These are phyloP conservation scores for Forsythia viridissima DNA, from an alignment of 257 asterid genomes.

Conservation along the genomic window DNA sequence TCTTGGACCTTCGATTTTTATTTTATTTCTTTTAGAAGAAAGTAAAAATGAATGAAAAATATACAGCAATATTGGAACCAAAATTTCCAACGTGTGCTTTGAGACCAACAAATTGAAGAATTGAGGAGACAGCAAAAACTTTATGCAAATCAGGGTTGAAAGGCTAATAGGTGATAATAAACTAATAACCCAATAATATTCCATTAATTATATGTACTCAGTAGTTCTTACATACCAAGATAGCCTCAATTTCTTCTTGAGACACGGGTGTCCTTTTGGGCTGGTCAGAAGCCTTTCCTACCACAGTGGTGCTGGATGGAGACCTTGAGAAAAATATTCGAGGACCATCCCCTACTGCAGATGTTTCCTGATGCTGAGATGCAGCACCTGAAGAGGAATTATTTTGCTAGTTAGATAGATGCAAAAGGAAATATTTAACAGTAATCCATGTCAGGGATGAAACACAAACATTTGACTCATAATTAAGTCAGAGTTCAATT, in stretches of 20 bases:
- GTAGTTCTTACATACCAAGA: constrained; percentile 59
- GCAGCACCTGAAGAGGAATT: constrained; percentile 47
- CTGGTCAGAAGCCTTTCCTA: constrained; percentile 96
- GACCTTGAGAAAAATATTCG: constrained; percentile 56
- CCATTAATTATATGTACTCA: not conserved
- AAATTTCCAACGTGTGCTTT: constrained; percentile 5
- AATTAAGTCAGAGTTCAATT: not conserved
- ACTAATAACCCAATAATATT: not conserved
- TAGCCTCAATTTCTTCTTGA: constrained; percentile 82
- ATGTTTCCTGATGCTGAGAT: constrained; percentile 43
- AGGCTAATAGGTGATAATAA: not conserved
- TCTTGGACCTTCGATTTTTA: not conserved
- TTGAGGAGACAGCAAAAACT: not conserved
- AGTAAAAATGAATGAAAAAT: constrained; percentile 12
- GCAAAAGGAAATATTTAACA: constrained; percentile 9
- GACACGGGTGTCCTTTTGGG: constrained; percentile 88
- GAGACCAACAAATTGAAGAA: not conserved
- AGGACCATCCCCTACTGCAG: constrained; percentile 45
- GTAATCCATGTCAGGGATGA: not conserved
- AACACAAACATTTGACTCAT: not conserved
- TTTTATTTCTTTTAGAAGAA: not conserved
- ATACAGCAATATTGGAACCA: not conserved
- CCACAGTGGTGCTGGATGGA: constrained; percentile 47
- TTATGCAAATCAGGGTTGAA: not conserved
- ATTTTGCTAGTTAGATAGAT: constrained; percentile 14